These are phyloP conservation scores for Fraxinus floribunda DNA, from an alignment of 305 asterid species.

Conservation along the genomic window DNA sequence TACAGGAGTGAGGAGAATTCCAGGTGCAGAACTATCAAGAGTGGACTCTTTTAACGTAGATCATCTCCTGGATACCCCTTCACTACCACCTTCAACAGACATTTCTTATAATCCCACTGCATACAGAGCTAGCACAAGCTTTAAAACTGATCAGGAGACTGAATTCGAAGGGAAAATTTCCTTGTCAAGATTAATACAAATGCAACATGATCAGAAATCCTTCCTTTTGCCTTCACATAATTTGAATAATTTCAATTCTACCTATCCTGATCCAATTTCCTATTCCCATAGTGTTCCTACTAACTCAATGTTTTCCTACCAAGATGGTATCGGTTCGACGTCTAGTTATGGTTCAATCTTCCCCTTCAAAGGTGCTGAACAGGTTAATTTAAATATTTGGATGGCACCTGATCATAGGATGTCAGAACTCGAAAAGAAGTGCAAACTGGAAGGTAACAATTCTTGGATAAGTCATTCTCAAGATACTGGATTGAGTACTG, in stretches of 20 bases:
- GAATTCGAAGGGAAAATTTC: constrained; percentile 20
- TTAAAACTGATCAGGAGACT: constrained; percentile 22
- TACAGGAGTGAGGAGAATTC: constrained; percentile 33
- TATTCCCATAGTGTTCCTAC: constrained; percentile 32
- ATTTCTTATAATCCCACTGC: constrained; percentile 22
- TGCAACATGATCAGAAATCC: not conserved
- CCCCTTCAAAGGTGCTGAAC: constrained; percentile 20
- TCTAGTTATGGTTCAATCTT: constrained; percentile 12
- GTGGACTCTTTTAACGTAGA: constrained; percentile 49
- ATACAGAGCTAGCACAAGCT: constrained; percentile 23
- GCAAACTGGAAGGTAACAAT: constrained; percentile 42
- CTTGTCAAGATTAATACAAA: not conserved
- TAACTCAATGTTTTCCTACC: constrained; percentile 22
- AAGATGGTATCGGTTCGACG: constrained; percentile 16
- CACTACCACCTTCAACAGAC: constrained; percentile 51
- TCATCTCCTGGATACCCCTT: constrained; percentile 51
- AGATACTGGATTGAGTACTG: constrained; percentile 60
- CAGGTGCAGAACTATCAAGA: constrained; percentile 35
- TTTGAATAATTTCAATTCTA: constrained; percentile 6
- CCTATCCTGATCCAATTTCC: constrained; percentile 25
- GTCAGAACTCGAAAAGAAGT: not conserved
- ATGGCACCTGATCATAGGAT: constrained; percentile 12
- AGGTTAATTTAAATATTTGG: constrained; percentile 17
- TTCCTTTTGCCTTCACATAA: constrained; percentile 27
- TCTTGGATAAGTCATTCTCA: constrained; percentile 54